phyloP scores from a whole-genome alignment of 768 basidiomycete genomes.

The Mycena albidolilacea region DNA sequence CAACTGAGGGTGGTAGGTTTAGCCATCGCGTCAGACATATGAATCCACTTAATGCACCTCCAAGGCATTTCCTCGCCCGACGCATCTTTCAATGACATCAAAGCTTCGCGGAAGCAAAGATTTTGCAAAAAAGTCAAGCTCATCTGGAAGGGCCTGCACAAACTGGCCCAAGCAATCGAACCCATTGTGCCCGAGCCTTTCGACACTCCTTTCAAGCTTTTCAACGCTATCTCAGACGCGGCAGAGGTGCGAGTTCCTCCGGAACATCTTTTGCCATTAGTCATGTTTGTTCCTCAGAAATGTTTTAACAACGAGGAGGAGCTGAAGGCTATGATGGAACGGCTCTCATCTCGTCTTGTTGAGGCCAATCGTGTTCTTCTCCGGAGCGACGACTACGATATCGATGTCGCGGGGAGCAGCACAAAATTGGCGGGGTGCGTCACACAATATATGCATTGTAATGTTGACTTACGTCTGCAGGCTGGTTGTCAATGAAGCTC shows the following conservation, averaged over 20 bases:
- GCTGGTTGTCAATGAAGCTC: slow-evolving; percentile 14
- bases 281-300: slow-evolving; percentile 7
- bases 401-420: slow-evolving; percentile 2
- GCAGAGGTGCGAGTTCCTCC: slow-evolving; percentile 10
- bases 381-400: slow-evolving; percentile 5
- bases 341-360: slow-evolving; percentile 4
- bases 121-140: slow-evolving; percentile 12
- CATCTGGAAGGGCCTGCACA: slow-evolving; percentile 5
- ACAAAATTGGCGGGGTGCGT: not conserved
- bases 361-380: slow-evolving; percentile 5
- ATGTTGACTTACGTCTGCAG: slow-evolving; percentile 2
- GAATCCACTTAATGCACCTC: slow-evolving; percentile 23
- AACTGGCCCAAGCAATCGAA: slow-evolving; percentile 3
- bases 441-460: not conserved
- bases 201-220: not conserved
- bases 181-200: slow-evolving; percentile 5
- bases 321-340: slow-evolving; percentile 14
- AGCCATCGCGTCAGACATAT: slow-evolving; percentile 23
- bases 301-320: slow-evolving; percentile 12
- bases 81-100: not conserved
- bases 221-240: slow-evolving; percentile 10
- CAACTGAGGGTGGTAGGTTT: slow-evolving; percentile 17
- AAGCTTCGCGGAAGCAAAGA: slow-evolving; percentile 1
- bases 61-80: slow-evolving; percentile 6
- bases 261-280: slow-evolving; percentile 7